Evolutionary conservation across 345 rosid species (phyloP).

Genomic region (Gossypium raimondii): DNA sequence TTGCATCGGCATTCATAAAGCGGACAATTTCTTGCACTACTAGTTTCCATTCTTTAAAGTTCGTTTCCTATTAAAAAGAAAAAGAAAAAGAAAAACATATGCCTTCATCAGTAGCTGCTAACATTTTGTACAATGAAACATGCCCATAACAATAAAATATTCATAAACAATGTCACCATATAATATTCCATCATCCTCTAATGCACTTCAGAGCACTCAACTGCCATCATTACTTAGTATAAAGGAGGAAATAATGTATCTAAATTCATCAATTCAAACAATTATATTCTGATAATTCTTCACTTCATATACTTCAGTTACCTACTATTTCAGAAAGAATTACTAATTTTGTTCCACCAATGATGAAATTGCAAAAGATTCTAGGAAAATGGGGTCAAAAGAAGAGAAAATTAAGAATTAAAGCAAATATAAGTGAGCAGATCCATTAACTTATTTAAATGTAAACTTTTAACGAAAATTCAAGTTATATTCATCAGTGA

Average conservation of each 20-base stretch:
- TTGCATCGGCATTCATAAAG: constrained; percentile 11
- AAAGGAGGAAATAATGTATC: not conserved
- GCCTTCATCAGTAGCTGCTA: constrained; percentile 3
- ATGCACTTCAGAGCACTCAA: not conserved
- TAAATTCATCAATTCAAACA: not conserved
- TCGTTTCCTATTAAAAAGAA: not conserved
- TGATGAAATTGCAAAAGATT: not conserved
- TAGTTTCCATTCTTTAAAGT: constrained; percentile 10
- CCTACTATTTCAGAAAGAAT: not conserved
- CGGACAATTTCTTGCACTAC: constrained; percentile 13
- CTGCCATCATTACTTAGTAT: not conserved
- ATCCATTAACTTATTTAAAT: not conserved
- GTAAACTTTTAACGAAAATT: not conserved
- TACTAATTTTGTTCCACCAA: not conserved
- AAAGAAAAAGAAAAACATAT: not conserved
- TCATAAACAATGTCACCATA: not conserved
- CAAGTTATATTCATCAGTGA: not conserved
- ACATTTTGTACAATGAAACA: not conserved
- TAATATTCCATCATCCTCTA: not conserved
- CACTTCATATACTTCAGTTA: not conserved
- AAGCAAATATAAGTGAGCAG: not conserved
- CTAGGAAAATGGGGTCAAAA: not conserved
- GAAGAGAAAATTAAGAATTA: not conserved
- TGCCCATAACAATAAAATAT: not conserved
- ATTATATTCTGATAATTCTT: not conserved